phyloP scores from a whole-genome alignment of 345 rosid genomes.

The Cardiospermum halicacabum region DNA sequence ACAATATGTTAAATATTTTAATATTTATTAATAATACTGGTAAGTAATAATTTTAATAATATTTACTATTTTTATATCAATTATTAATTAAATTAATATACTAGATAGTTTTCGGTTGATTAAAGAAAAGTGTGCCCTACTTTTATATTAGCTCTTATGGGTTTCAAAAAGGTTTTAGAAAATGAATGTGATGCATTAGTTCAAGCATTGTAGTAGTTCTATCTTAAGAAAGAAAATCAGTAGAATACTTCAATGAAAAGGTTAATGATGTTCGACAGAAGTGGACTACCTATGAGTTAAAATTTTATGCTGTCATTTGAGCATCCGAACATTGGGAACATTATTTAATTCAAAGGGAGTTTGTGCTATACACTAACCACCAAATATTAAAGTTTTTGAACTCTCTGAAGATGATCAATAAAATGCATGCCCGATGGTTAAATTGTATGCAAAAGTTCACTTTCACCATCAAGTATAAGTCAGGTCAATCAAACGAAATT shows the following conservation, averaged over 20 bases:
- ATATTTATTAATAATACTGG: too few species aligned
- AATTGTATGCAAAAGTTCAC: not conserved
- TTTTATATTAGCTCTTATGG: rapidly evolving
- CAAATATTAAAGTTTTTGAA: not conserved
- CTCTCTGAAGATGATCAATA: not conserved
- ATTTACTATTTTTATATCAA: too few species aligned
- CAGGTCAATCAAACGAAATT: not conserved
- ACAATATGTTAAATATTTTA: too few species aligned
- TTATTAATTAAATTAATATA: too few species aligned
- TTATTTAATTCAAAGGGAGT: not conserved
- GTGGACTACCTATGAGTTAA: not conserved
- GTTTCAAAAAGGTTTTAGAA: not conserved
- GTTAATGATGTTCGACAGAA: not conserved
- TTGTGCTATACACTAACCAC: not conserved
- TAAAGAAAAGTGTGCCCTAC: not conserved
- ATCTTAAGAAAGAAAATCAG: not conserved
- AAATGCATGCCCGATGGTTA: not conserved
- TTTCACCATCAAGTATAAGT: not conserved
- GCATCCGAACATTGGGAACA: not conserved
- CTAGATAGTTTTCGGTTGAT: too few species aligned
- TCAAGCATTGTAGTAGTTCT: not conserved
- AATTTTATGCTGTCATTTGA: not conserved
- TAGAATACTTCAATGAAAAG: not conserved
- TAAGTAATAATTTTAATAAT: too few species aligned
- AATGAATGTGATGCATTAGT: not conserved